Conservation (phyloP, 164 flowering plant genomes). For the Nelumbo lutea region DNA sequence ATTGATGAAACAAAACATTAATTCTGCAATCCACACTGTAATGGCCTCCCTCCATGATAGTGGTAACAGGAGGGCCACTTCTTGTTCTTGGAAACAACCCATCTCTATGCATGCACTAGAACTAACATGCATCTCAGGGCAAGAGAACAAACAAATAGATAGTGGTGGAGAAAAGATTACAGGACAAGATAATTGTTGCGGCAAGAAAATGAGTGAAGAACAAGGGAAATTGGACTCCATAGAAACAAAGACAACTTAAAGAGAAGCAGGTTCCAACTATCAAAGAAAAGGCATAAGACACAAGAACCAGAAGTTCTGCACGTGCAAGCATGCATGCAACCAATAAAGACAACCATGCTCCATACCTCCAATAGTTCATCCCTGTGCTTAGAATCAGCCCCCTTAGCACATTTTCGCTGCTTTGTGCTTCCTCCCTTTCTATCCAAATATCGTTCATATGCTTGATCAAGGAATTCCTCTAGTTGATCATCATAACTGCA, state of each 20-base stretch:
- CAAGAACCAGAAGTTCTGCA: not conserved
- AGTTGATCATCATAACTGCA: slow-evolving; percentile 68
- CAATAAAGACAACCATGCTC: not conserved
- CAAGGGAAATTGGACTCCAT: no score
- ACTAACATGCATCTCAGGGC: no score
- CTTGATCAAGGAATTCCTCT: slow-evolving; percentile 72
- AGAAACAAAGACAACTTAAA: no score
- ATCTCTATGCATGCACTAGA: not conserved
- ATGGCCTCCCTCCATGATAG: no score
- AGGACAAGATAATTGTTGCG: no score
- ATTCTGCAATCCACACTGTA: no score
- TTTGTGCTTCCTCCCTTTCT: slow-evolving; percentile 65
- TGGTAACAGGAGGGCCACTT: no score
- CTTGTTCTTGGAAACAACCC: not conserved
- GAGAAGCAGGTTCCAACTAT: no score
- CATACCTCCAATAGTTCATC: slow-evolving; percentile 56
- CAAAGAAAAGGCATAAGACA: no score
- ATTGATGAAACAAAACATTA: no score
- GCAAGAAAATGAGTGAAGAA: not conserved
- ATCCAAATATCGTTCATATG: slow-evolving; percentile 62
- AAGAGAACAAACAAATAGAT: no score
- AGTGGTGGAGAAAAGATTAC: no score
- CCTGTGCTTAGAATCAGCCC: slow-evolving; percentile 36
- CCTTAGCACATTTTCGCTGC: slow-evolving; percentile 75
- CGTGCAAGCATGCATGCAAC: not conserved